A percentile compares a stretch with the other conserved stretches of the same genome.
These are phyloP conservation scores for Ceriops tagal DNA, from an alignment of 345 rosid species.

Conservation along the genomic window DNA sequence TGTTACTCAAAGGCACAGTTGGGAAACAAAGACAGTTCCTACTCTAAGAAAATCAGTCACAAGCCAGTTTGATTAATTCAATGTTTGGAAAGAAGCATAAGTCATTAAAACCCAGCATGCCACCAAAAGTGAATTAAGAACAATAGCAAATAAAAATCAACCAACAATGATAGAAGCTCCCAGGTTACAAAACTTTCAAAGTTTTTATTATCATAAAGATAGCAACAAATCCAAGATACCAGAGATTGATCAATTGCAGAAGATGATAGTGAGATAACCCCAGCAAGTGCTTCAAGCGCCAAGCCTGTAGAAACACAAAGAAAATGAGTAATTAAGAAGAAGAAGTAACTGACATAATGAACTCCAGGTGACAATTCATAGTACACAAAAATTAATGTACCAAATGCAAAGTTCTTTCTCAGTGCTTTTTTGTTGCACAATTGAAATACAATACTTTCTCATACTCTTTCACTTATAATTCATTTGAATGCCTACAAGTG, in stretches of 20 bases:
- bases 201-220: too few relatives aligned
- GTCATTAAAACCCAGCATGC: background rate
- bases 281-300: conserved; percentile 88
- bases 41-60: background rate
- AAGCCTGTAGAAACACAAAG: conserved; percentile 47
- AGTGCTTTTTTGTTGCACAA: too few relatives aligned
- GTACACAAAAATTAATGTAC: too few relatives aligned
- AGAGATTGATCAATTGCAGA: conserved; percentile 68
- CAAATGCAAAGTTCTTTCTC: too few relatives aligned
- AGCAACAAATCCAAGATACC: conserved; percentile 36
- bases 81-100: background rate
- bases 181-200: background rate
- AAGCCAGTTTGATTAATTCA: too few relatives aligned
- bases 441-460: too few relatives aligned
- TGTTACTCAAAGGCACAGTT: background rate
- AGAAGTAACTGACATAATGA: too few relatives aligned
- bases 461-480: too few relatives aligned
- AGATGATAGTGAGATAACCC: conserved; percentile 72
- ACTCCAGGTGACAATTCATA: too few relatives aligned
- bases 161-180: too few relatives aligned
- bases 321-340: background rate
- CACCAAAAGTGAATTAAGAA: background rate
- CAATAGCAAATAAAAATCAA: too few relatives aligned
- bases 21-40: background rate
- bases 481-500: too few relatives aligned